Evolutionary conservation across 1,284 basidiomycete species (phyloP), one percentile per base, ranked within the genome.

Genomic region (Neonothopanus nambi): DNA sequence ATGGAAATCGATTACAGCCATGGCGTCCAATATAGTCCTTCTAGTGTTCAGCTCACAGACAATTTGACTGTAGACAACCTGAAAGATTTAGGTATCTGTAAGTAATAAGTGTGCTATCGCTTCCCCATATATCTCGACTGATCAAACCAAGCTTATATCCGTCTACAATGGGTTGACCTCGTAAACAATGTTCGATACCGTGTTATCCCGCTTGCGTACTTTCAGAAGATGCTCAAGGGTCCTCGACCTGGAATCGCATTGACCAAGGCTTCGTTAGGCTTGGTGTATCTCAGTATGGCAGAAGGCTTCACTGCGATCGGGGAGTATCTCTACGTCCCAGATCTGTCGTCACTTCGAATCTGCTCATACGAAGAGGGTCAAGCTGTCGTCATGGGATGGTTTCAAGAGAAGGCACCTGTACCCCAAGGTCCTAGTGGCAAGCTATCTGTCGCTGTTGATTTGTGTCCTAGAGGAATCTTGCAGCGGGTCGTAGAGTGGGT

Each of bases 111-210:
- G 12, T 45, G 9, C 30, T n/a, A 15, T 21, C 26, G 15, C 13
- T 30, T 28, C 24, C 23, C 11, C 4, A 23, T 15, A n/a, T 28
- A 15, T 28, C 28, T 7, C 28, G 9, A n/a, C 17, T 30, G 21
- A 28, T 45, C 5, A 40, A 3, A n/a, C 7, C 30, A 33, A 48
- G 47, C 47, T 13, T 80, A 69, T 60, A 68, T 88, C 47, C 83
- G 83, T 21, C 59, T 88, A 21, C 76, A 79, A 62, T 88, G 82
- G 81, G 73, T 82, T 7, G 85, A 88, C 65, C 66, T 77, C 44
- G 69, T 65, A 59, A 86, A 86, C 67, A 70, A 68, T 46, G 68
- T 80, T 40, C 78, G 84, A 54, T 81, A 70, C 60, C 79, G 84
- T n/a, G 65, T 87, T 59, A 56, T 87, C 30, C 73, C 86, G 2